Percentiles rank a stretch among this genome's conserved stretches.
Conservation (phyloP, 2,329 filamentous ascomycete species). For the Diaporthe sp. region DNA sequence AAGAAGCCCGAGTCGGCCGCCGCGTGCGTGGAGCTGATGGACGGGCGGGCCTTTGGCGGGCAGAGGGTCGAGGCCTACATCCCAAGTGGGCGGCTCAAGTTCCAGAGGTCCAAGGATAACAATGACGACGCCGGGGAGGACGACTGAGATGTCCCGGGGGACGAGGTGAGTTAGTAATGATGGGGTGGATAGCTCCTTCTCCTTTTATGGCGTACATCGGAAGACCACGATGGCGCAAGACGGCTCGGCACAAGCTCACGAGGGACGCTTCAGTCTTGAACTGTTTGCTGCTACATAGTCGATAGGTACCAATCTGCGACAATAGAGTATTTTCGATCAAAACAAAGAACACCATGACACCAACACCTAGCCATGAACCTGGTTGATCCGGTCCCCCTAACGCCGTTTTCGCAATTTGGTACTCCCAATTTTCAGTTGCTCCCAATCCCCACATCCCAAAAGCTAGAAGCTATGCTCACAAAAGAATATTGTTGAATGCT, state of each 20-base stretch:
- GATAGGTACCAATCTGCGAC: constrained; percentile 39
- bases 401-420: constrained; percentile 2
- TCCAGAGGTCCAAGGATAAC: constrained; percentile 74
- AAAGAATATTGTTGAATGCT: not conserved
- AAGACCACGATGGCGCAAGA: not conserved
- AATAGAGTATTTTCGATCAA: not conserved
- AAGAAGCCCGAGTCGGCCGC: constrained; percentile 76
- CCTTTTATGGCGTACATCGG: not conserved
- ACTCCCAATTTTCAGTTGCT: not conserved
- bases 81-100: constrained; percentile 78
- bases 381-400: not conserved
- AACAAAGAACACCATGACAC: constrained; percentile 24
- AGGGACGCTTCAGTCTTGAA: not conserved
- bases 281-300: constrained; percentile 30
- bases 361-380: constrained; percentile 17
- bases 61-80: constrained; percentile 79
- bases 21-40: constrained; percentile 80
- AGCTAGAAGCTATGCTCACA: not conserved
- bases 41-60: constrained; percentile 84
- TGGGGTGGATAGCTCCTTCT: constrained; percentile 16
- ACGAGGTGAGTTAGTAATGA: constrained; percentile 34
- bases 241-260: constrained; percentile 9
- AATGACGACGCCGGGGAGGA: constrained; percentile 61
- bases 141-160: constrained; percentile 24
- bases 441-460: not conserved